Percentiles rank a stretch among this genome's conserved stretches.
Evolutionary conservation across 176 grass and related monocot genomes (phyloP).

Genomic region (Chrysopogon serrulatus): DNA sequence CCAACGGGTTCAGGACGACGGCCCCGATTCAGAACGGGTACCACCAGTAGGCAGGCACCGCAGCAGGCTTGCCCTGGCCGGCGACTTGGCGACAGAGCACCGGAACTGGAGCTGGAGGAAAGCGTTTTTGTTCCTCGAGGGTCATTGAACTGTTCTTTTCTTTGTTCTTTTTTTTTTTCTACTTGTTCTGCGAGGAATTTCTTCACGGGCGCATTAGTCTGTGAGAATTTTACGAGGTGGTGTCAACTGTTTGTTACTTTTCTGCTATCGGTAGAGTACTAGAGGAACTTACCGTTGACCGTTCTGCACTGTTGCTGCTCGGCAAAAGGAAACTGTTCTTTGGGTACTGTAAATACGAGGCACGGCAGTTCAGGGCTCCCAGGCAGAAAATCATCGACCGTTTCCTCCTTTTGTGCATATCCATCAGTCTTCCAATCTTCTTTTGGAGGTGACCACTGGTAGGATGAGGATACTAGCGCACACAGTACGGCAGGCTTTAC

Average conservation of each 20-base stretch:
- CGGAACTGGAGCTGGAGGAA: background rate
- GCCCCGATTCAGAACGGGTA: constrained; percentile 38
- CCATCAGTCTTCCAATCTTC: background rate
- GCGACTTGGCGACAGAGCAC: background rate
- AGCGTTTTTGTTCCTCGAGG: constrained; percentile 16
- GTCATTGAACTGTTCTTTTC: background rate
- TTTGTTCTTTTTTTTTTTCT: no score
- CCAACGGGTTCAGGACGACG: constrained; percentile 31
- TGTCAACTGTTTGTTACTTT: background rate
- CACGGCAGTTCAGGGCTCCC: background rate
- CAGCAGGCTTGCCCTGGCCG: no score
- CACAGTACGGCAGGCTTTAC: no score
- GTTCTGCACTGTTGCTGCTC: background rate
- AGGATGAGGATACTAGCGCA: background rate
- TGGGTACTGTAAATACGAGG: constrained; percentile 31
- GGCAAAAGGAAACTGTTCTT: background rate
- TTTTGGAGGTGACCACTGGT: background rate
- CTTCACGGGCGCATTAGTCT: constrained; percentile 35
- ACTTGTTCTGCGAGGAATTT: constrained; percentile 4
- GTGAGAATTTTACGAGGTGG: constrained; percentile 3
- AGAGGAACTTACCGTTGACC: background rate
- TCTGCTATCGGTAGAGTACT: background rate
- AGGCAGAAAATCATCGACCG: background rate
- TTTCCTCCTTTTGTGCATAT: background rate
- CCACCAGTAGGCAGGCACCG: constrained; percentile 10